A percentile compares a stretch with the other conserved stretches of the same genome.
phyloP scores from a whole-genome alignment of 202 grass and related monocot genomes.

The Panicum virgatum region DNA sequence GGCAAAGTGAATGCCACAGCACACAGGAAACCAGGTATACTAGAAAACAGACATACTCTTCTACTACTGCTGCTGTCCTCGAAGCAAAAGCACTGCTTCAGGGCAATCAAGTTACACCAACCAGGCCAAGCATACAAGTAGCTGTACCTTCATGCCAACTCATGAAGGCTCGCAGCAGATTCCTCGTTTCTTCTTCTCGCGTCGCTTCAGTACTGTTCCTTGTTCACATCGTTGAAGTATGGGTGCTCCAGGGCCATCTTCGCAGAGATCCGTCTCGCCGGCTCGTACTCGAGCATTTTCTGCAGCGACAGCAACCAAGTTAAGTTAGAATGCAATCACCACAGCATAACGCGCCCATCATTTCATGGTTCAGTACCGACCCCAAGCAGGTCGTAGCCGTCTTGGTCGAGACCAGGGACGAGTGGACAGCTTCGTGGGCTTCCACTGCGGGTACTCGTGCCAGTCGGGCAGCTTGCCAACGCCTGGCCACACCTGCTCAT shows the following conservation, averaged over 20 bases:
- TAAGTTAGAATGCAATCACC: neutral
- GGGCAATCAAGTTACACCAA: neutral
- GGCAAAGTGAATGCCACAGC: conserved; percentile 16
- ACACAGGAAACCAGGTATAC: conserved; percentile 1
- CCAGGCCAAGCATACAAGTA: neutral
- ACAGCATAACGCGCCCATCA: too few species aligned
- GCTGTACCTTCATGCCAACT: neutral
- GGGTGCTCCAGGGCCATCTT: conserved; percentile 81
- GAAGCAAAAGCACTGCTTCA: conserved; percentile 62
- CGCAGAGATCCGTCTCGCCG: conserved; percentile 70
- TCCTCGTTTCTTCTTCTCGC: too few species aligned
- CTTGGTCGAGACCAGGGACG: conserved; percentile 59
- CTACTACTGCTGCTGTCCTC: neutral
- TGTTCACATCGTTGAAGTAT: conserved; percentile 71
- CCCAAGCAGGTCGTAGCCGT: conserved; percentile 76
- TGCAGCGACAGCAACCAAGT: conserved; percentile 33
- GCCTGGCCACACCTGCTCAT: conserved; percentile 84
- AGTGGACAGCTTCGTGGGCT: conserved; percentile 48
- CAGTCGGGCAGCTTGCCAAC: conserved; percentile 78
- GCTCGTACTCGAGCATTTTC: conserved; percentile 91
- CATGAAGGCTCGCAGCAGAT: too few species aligned
- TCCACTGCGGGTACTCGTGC: conserved; percentile 97
- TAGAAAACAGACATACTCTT: neutral
- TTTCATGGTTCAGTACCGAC: conserved; percentile 42
- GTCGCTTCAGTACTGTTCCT: too few species aligned